These are phyloP conservation scores for Suillus alpinus DNA, from an alignment of 768 basidiomycete species.

Conservation along the genomic window DNA sequence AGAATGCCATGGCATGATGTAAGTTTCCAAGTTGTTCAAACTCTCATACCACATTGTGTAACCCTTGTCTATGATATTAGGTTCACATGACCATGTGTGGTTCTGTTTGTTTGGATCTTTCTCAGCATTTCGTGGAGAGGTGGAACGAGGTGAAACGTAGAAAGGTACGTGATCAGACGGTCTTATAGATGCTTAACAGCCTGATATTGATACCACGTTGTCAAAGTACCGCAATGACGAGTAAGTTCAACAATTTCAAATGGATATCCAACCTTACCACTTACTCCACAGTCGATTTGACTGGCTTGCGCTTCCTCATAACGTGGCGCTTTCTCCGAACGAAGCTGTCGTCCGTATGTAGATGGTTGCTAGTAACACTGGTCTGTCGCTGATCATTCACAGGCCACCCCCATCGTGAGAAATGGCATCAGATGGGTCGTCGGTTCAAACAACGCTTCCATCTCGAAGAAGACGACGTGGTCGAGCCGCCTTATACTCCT, in stretches of 20 bases:
- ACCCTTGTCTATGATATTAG: slow-evolving; percentile 30
- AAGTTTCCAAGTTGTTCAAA: slow-evolving; percentile 24
- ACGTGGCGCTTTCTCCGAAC: slow-evolving; percentile 55
- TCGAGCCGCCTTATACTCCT: slow-evolving; percentile 39
- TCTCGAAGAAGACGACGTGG: slow-evolving; percentile 37
- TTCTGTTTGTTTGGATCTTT: slow-evolving; percentile 83
- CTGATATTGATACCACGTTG: background rate
- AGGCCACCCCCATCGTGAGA: slow-evolving; percentile 68
- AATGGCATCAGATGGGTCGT: slow-evolving; percentile 56
- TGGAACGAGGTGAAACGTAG: slow-evolving; percentile 90
- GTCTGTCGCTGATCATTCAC: background rate
- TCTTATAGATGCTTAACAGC: background rate
- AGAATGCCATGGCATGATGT: slow-evolving; percentile 98
- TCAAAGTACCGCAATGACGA: slow-evolving; percentile 35
- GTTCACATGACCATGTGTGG: slow-evolving; percentile 84
- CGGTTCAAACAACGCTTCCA: slow-evolving; percentile 68
- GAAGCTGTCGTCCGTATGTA: slow-evolving; percentile 62
- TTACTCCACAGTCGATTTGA: slow-evolving; percentile 41
- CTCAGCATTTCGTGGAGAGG: slow-evolving; percentile 89
- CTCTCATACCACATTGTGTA: background rate
- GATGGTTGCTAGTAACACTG: background rate
- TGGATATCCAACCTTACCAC: slow-evolving; percentile 8
- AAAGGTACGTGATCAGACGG: slow-evolving; percentile 44
- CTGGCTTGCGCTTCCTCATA: slow-evolving; percentile 81
- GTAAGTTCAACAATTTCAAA: slow-evolving; percentile 34